Conservation (phyloP, 495 filamentous ascomycete species). For the Neurospora sp. region DNA sequence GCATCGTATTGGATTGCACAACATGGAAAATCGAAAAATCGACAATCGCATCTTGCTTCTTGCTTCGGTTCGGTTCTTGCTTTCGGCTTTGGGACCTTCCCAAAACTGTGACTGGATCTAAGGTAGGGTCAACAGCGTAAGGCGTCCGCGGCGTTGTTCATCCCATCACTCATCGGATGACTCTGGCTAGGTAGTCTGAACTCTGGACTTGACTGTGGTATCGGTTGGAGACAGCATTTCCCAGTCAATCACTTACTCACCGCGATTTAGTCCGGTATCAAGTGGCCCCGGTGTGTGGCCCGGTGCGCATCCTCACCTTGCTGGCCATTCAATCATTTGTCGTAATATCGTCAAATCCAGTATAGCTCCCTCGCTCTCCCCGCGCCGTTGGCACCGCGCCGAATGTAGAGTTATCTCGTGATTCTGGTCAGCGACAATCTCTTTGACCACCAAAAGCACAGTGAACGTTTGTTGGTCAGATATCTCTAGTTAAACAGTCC, state of each 20-base stretch:
- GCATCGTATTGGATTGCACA: background rate
- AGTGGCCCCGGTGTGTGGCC: background rate
- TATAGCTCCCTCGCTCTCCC: too few relatives aligned
- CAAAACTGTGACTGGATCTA: background rate
- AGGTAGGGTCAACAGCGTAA: background rate
- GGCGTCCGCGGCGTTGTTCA: background rate
- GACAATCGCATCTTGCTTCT: background rate
- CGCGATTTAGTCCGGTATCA: background rate
- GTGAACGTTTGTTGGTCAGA: background rate
- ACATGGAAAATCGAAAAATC: background rate
- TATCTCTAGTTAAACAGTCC: background rate
- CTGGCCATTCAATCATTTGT: background rate
- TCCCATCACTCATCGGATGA: background rate
- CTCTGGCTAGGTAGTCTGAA: too few relatives aligned
- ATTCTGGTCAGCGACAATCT: background rate
- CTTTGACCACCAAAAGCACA: background rate
- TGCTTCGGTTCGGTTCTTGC: background rate
- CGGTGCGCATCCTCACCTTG: background rate
- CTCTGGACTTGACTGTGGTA: background rate
- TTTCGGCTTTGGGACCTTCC: background rate
- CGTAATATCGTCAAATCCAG: too few relatives aligned
- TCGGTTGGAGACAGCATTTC: too few relatives aligned
- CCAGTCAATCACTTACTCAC: background rate
- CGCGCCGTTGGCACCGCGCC: too few relatives aligned
- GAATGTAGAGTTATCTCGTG: background rate